Evolutionary conservation across 202 grass and related monocot genomes (phyloP).

Genomic region (Setaria viridis): DNA sequence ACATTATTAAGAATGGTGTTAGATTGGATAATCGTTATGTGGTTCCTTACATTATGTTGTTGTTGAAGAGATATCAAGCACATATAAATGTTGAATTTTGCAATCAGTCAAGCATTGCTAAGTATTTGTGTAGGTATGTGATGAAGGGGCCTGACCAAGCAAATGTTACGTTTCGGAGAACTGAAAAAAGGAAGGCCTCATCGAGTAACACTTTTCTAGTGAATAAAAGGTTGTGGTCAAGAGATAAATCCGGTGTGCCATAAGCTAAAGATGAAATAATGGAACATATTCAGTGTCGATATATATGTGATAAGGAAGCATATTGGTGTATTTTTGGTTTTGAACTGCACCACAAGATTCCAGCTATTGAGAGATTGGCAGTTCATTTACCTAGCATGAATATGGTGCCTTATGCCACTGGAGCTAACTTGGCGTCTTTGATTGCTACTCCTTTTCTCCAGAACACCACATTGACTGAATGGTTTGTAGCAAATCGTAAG

Average conservation of each 20-base stretch:
- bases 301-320: not conserved
- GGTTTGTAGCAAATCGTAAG: not conserved
- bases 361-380: not conserved
- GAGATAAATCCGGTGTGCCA: too few species aligned
- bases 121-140: constrained; percentile 5
- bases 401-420: not conserved
- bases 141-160: not conserved
- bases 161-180: not conserved
- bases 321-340: not conserved
- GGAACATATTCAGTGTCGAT: not conserved
- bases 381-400: not conserved
- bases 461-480: not conserved
- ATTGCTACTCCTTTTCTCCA: not conserved
- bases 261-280: not conserved
- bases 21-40: not conserved
- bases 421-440: not conserved
- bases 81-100: not conserved
- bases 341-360: not conserved
- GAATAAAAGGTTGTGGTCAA: too few species aligned
- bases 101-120: not conserved
- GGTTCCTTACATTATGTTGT: not conserved
- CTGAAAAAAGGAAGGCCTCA: too few species aligned
- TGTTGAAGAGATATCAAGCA: not conserved
- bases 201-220: too few species aligned
- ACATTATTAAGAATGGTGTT: not conserved